Base-by-base conservation (phyloP, 148 eudicot species). In the Agrostemma githago region DNA sequence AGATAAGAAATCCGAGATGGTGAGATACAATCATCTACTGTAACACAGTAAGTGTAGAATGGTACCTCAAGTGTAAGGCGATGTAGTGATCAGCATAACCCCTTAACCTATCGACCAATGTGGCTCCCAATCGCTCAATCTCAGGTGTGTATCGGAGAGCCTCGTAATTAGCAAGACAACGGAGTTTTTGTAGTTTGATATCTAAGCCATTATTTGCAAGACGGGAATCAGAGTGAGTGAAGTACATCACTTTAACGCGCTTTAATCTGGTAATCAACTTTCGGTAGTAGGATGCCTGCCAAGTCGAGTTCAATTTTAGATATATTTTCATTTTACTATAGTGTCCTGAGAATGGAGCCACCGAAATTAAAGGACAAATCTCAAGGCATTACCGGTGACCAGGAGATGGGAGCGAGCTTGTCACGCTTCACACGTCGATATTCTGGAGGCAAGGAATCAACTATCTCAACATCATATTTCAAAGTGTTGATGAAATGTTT, bases 31-130 rank as follows among this genome's bases (percentile, higher is more conserved):
- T 26, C 0, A 62, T 26, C 2, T 1, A 61, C 34, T 37, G 38
- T 10, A 34, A 3, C 34, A 26, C 34, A 14, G 19, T 2, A 38
- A 38, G n/a, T 39, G 42, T 1, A 43, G 1, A 5, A 56, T 20
- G 7, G 19, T 78, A 88, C 89, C 91, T 86, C 60, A 88, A 79
- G 76, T 88, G 92, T 34, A 88, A 82, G 66, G 89, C 89, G 39
- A 88, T 72, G 21, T 81, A 88, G 7, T 74, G 85, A 34, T 84
- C 69, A 6, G 21, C 63, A 51, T 81, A 71, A 17, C 65, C 58
- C 21, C 64, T 72, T 8, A 88, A 78, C 15, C 89, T 77, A 44
- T 79, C 66, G 0, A 78, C 82, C 56, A 88, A 68, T 44, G 71
- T 75, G 15, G 67, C 76, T 6, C 83, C 92, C 3, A 88, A 70